These are phyloP conservation scores for Sphenostylis stenocarpa DNA, from an alignment of 306 rosid genomes.

Conservation along the genomic window DNA sequence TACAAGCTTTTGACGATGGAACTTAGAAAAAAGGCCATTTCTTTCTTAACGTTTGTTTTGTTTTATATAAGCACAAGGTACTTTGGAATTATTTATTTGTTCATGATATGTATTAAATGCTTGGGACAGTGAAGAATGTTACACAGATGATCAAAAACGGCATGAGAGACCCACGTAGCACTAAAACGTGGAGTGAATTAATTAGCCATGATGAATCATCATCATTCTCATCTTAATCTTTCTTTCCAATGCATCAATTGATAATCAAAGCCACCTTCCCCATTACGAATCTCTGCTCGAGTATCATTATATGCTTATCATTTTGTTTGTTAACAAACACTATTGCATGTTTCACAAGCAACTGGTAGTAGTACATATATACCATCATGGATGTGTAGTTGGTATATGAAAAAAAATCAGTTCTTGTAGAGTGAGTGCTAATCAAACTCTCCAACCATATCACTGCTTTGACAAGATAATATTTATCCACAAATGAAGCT, in stretches of 20 bases:
- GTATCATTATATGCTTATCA: background rate
- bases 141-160: background rate
- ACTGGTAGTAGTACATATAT: background rate
- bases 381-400: slow-evolving; percentile 17
- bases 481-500: background rate
- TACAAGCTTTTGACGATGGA: background rate
- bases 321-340: background rate
- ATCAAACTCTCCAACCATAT: slow-evolving; percentile 15
- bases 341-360: slow-evolving; percentile 16
- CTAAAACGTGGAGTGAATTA: background rate
- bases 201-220: background rate
- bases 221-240: background rate
- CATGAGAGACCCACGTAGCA: slow-evolving; percentile 28
- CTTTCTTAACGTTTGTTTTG: background rate
- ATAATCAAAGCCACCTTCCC: slow-evolving; percentile 7
- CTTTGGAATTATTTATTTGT: background rate
- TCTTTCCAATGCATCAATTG: background rate
- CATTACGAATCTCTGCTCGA: slow-evolving; percentile 1
- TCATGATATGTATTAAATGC: background rate
- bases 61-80: background rate
- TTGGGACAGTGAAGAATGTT: background rate
- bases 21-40: background rate
- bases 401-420: slow-evolving; percentile 20
- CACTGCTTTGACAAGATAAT: background rate
- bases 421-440: background rate